Evolutionary conservation across 345 rosid species (phyloP), one percentile per base, ranked within the genome.

Genomic region (Lenwebbia sp.): DNA sequence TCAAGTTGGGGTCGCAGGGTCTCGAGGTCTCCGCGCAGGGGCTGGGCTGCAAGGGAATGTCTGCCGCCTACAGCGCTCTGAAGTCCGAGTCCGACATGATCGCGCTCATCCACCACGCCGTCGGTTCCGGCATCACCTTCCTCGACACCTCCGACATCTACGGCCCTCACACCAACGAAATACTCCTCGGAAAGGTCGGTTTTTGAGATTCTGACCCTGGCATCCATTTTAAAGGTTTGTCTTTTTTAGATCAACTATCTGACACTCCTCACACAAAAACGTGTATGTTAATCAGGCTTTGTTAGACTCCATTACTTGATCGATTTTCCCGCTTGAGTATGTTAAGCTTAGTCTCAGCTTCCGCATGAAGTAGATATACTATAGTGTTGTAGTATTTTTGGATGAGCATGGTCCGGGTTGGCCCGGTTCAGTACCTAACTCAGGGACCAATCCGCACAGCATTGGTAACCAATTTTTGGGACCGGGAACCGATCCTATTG

Each of bases 71-170:
- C 13, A n/a, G 58, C n/a, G 1, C 93, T n/a, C 91, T 93, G 2
- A 90, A 91, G 86, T 88, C 92, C 4, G 91, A 93, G 13, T 4
- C 88, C 8, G 95, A 91, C 78, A 93, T 93, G 95, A 89, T 92
- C 58, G 82, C 82, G 28, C 91, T 93, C 85, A 85, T 92, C 82
- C 93, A 87, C 85, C 91, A 90, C 56, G 93, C 93, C 41, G 82
- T 91, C 83, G 21, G 60, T 87, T 41, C 87, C 50, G 93, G 95
- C 41, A 86, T 93, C 88, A 93, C 93, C 78, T 78, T 92, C 82
- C 89, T 93, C 58, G 95, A 93, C 62, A 90, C 93, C 54, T 91
- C 93, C 40, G 93, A 93, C 25, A 5, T 86, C 9, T 91, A 92
- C 54, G 93, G 93, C 4, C 91, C 91, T 47, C 8, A 1, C 86